Base-by-base conservation (phyloP, 2,329 filamentous ascomycete genomes). In the Neofusicoccum ribis region DNA sequence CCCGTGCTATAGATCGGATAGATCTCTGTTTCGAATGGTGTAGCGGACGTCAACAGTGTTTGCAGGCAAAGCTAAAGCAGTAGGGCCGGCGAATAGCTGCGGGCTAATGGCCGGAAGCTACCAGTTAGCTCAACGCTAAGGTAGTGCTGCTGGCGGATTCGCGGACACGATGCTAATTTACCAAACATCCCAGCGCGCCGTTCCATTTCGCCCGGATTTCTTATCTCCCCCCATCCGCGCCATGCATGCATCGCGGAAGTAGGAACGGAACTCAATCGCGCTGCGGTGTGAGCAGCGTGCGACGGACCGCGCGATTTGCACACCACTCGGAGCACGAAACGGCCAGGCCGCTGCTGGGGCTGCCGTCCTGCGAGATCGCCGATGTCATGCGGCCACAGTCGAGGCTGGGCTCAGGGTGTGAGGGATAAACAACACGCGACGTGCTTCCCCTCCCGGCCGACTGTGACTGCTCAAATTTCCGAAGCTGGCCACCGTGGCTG, bases 381-480 rank as follows among this genome's bases (percentile, higher is more conserved):
- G 56, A 60, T 60, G 56, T 60, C 56, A 60, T 36, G 56, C 27
- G 56, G 56, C 9, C 41, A 36, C 20, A 17, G 43, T 60, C 56
- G 41, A 60, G 56, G 23, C 50, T 44, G 52, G 20, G 37, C 39
- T 44, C 27, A 31, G 15, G 15, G 43, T 20, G 43, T 37, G 56
- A 37, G 41, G 54, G 39, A 34, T 60, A 47, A 37, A 47, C 52
- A 56, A 58, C 56, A 47, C 31, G 43, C 56, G 43, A 36, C 41
- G 39, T 23, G 15, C 39, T 27, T 12, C 20, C 23, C 14, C 52
- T 58, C 52, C 20, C n/a, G 51, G 52, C 14, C 27, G 27, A 31
- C 27, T 31, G 52, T 37, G 7, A 44, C 39, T 31, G 3, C 39
- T 43, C 27, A 37, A 58, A 60, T 60, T 47, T 60, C 56, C 56